Conservation (phyloP, 1,284 basidiomycete species). For the Sanghuangporus sanghuang region DNA sequence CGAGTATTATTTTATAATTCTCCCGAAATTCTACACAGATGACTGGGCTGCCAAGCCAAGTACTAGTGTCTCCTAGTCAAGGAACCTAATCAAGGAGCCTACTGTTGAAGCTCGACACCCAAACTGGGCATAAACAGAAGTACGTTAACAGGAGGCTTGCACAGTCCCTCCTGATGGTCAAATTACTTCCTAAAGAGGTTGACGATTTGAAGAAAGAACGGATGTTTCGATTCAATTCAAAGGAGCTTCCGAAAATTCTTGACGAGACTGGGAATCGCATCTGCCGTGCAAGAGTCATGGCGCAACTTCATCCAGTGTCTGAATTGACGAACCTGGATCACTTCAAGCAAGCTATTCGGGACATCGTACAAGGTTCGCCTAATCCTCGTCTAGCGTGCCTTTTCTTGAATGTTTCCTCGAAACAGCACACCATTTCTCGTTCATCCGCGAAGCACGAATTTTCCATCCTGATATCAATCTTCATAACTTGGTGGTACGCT, state of each 20-base stretch:
- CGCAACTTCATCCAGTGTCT: not conserved
- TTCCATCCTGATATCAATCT: conserved; percentile 9
- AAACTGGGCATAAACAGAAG: not conserved
- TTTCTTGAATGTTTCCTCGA: not conserved
- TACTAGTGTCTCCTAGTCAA: not conserved
- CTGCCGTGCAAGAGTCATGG: not conserved
- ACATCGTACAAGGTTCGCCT: not conserved
- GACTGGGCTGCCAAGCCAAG: no score
- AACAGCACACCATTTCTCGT: conserved; percentile 2
- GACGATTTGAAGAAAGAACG: not conserved
- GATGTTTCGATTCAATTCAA: not conserved
- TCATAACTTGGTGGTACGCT: conserved; percentile 2
- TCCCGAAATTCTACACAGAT: no score
- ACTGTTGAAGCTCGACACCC: not conserved
- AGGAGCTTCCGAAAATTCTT: not conserved
- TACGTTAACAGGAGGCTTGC: not conserved
- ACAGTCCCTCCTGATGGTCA: not conserved
- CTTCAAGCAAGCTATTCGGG: not conserved
- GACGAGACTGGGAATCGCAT: not conserved
- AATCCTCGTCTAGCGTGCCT: not conserved
- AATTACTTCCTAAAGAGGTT: not conserved
- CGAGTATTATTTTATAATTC: no score
- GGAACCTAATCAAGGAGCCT: not conserved
- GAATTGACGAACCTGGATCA: not conserved
- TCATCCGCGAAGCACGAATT: not conserved